Percentiles rank a stretch among this genome's conserved stretches.
Conservation (phyloP, 139 green algal species). For the Chlorella sp. region DNA sequence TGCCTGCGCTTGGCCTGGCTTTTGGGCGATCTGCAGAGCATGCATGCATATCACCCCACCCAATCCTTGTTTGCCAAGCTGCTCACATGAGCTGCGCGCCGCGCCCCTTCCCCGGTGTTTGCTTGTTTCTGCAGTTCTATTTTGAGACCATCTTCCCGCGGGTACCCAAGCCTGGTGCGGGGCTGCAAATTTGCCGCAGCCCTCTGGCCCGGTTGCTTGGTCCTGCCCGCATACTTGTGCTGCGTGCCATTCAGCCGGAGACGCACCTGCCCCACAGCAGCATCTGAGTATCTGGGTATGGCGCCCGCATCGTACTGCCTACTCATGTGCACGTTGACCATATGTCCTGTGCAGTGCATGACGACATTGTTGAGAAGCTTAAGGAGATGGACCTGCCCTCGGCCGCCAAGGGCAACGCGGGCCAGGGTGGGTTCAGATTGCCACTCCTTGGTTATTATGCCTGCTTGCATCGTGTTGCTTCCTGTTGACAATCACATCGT, state of each 20-base stretch:
- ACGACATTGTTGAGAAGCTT: slow-evolving; percentile 79
- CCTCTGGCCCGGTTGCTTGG: neutral
- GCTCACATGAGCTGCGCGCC: neutral
- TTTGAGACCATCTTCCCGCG: slow-evolving; percentile 98
- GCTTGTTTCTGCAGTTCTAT: slow-evolving; percentile 85
- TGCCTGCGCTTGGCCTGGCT: neutral
- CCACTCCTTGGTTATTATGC: too few relatives aligned
- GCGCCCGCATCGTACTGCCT: too few relatives aligned
- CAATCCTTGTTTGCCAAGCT: too few relatives aligned
- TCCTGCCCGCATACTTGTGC: neutral
- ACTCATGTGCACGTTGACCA: too few relatives aligned
- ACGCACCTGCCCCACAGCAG: neutral
- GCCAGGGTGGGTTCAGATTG: slow-evolving; percentile 58
- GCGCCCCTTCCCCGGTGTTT: neutral
- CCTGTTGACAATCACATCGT: neutral
- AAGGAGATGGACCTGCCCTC: slow-evolving; percentile 72
- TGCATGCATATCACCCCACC: neutral
- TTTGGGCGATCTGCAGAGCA: neutral
- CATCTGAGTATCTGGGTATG: too few relatives aligned
- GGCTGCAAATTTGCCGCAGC: neutral
- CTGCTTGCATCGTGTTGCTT: neutral
- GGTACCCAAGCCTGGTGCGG: slow-evolving; percentile 84
- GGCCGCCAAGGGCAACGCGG: slow-evolving; percentile 82
- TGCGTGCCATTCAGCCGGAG: neutral
- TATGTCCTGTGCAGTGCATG: slow-evolving; percentile 64